Conservation (phyloP, 2,329 filamentous ascomycete species). For the Chalaropsis ovoidea region DNA sequence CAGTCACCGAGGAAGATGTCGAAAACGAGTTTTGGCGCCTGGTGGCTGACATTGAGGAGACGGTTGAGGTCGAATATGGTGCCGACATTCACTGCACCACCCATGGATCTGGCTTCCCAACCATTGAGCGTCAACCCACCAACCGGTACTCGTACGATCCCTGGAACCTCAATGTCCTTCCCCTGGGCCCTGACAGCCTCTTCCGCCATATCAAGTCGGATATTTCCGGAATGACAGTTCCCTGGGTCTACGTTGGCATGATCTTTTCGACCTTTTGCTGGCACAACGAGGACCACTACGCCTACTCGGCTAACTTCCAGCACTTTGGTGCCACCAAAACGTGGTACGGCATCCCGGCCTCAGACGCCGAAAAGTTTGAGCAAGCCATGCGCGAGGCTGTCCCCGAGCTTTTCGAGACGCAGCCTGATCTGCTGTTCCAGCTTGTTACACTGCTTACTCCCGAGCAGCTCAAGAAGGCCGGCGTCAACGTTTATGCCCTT, state of each 20-base stretch:
- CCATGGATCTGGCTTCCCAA: slow-evolving; percentile 93
- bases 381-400: slow-evolving; percentile 90
- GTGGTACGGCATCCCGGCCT: slow-evolving; percentile 95
- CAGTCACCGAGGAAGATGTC: slow-evolving; percentile 87
- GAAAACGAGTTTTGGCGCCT: slow-evolving; percentile 95
- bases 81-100: slow-evolving; percentile 97
- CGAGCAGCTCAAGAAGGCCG: slow-evolving; percentile 83
- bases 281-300: slow-evolving; percentile 98
- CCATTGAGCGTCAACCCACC: slow-evolving; percentile 77
- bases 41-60: slow-evolving; percentile 87
- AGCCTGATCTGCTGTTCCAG: slow-evolving; percentile 92
- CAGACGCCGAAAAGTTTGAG: slow-evolving; percentile 90
- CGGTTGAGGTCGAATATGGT: slow-evolving; percentile 94
- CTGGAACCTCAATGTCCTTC: slow-evolving; percentile 92
- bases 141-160: slow-evolving; percentile 81
- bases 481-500: slow-evolving; percentile 85
- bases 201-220: slow-evolving; percentile 98
- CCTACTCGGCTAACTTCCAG: slow-evolving; percentile 96
- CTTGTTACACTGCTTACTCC: slow-evolving; percentile 92
- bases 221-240: slow-evolving; percentile 97
- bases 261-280: slow-evolving; percentile 99
- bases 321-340: slow-evolving; percentile 98
- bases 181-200: slow-evolving; percentile 79
- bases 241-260: slow-evolving; percentile 99
- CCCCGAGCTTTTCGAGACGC: slow-evolving; percentile 90